Conservation (phyloP, 2,329 filamentous ascomycete species). For the Xylariales sp. region DNA sequence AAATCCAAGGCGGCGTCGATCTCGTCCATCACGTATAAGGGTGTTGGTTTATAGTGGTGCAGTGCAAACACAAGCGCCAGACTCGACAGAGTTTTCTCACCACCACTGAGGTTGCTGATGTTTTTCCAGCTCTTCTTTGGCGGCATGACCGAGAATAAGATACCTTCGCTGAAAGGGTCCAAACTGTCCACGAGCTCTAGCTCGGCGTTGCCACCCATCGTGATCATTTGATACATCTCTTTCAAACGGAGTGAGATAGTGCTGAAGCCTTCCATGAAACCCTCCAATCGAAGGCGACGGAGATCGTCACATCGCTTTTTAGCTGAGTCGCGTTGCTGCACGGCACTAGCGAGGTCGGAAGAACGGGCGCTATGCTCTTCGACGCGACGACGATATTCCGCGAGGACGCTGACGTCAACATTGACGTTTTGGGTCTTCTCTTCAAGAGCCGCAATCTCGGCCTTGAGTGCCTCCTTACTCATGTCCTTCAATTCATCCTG, state of each 20-base stretch:
- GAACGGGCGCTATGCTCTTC: slow-evolving; percentile 84
- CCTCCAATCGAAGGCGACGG: slow-evolving; percentile 87
- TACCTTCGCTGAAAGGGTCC: slow-evolving; percentile 96
- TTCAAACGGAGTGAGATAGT: slow-evolving; percentile 94
- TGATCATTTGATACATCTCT: slow-evolving; percentile 99
- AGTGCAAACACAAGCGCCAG: slow-evolving; percentile 96
- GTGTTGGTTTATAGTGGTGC: slow-evolving; percentile 98
- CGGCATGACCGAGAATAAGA: slow-evolving; percentile 97
- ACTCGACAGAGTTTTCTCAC: slow-evolving; percentile 95
- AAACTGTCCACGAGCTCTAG: slow-evolving; percentile 95
- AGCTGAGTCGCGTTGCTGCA: slow-evolving; percentile 81
- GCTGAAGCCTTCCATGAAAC: slow-evolving; percentile 98
- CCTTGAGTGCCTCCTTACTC: slow-evolving; percentile 70
- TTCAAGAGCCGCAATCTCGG: slow-evolving; percentile 71
- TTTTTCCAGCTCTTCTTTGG: slow-evolving; percentile 99
- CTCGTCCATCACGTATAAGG: slow-evolving; percentile 99
- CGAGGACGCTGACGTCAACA: slow-evolving; percentile 88
- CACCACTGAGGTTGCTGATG: slow-evolving; percentile 93
- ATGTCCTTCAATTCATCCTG: slow-evolving; percentile 75
- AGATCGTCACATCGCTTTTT: slow-evolving; percentile 95
- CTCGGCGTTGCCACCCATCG: slow-evolving; percentile 98
- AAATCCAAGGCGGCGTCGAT: slow-evolving; percentile 99
- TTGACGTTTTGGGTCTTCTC: slow-evolving; percentile 83
- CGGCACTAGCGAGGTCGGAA: slow-evolving; percentile 83
- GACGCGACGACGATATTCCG: slow-evolving; percentile 87